These are phyloP conservation scores for Daldinia sp. DNA, from an alignment of 2,329 filamentous ascomycete genomes.

Conservation along the genomic window DNA sequence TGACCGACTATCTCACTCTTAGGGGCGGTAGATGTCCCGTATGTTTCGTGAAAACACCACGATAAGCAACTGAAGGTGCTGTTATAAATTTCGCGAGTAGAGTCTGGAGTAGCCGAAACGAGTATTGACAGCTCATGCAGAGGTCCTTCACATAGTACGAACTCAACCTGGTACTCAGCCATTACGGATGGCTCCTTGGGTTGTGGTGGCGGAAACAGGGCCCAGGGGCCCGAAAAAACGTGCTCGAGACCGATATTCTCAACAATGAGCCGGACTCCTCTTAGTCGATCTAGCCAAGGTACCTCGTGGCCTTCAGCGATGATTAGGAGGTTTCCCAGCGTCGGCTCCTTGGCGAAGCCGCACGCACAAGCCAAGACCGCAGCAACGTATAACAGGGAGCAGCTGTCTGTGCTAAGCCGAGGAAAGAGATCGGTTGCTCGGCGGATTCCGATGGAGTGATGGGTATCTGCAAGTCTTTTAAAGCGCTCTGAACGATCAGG, in stretches of 20 bases:
- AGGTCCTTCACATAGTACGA: background rate
- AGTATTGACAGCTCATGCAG: background rate
- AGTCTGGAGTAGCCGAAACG: background rate
- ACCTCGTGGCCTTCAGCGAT: slow-evolving; percentile 21
- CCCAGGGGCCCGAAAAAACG: background rate
- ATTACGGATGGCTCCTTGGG: background rate
- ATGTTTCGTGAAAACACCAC: background rate
- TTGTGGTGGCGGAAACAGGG: background rate
- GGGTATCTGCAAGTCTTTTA: slow-evolving; percentile 33
- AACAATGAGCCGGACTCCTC: slow-evolving; percentile 32
- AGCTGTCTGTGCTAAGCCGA: slow-evolving; percentile 30
- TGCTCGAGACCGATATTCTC: slow-evolving; percentile 23
- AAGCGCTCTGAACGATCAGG: slow-evolving; percentile 15
- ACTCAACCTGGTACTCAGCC: background rate
- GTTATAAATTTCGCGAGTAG: background rate
- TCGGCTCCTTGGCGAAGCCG: background rate
- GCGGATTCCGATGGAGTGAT: slow-evolving; percentile 32
- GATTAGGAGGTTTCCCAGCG: slow-evolving; percentile 14
- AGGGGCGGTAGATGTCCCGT: background rate
- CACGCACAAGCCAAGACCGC: background rate
- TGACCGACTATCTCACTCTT: background rate
- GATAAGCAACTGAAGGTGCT: background rate
- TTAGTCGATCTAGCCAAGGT: slow-evolving; percentile 27
- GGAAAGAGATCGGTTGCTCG: slow-evolving; percentile 35
- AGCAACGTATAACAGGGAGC: slow-evolving; percentile 38